These are phyloP conservation scores for Mortierella sp. DNA, from an alignment of 371 early-diverging fungal species.

Conservation along the genomic window DNA sequence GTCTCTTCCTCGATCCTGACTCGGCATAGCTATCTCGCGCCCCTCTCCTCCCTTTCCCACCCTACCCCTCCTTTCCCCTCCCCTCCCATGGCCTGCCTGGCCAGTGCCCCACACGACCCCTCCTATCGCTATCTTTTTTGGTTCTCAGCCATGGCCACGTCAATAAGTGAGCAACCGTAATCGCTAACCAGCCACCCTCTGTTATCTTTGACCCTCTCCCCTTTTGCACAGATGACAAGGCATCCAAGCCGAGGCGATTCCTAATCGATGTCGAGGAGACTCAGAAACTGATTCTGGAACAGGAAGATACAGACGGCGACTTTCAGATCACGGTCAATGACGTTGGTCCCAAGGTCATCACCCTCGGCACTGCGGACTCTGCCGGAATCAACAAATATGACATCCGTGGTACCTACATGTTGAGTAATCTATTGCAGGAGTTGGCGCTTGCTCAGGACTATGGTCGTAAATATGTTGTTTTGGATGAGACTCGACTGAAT, in stretches of 20 bases:
- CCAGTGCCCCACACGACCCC: not conserved
- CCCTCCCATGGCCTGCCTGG: not conserved
- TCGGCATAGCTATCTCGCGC: not conserved
- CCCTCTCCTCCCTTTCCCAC: not conserved
- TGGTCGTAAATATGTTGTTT: conserved; percentile 84
- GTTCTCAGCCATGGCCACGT: not conserved
- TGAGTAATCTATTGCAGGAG: conserved; percentile 95
- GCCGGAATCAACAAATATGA: conserved; percentile 89
- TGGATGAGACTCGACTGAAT: conserved; percentile 88
- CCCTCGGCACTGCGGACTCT: conserved; percentile 88
- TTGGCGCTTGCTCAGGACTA: conserved; percentile 90
- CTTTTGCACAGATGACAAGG: conserved; percentile 71
- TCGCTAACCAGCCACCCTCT: not conserved
- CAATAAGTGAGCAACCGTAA: too few species aligned
- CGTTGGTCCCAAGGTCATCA: conserved; percentile 90
- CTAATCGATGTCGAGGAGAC: conserved; percentile 90
- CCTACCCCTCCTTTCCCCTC: too few species aligned
- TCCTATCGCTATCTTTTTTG: conserved; percentile 2
- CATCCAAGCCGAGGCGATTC: conserved; percentile 75
- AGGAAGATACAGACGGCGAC: conserved; percentile 97
- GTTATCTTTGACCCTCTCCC: not conserved
- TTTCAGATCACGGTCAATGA: conserved; percentile 95
- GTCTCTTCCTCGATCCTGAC: not conserved
- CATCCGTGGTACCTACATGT: conserved; percentile 93
- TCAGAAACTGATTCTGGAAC: conserved; percentile 80